Base-by-base conservation (phyloP, 192 early-diverging fungal genomes). In the Coemansia sp. region DNA sequence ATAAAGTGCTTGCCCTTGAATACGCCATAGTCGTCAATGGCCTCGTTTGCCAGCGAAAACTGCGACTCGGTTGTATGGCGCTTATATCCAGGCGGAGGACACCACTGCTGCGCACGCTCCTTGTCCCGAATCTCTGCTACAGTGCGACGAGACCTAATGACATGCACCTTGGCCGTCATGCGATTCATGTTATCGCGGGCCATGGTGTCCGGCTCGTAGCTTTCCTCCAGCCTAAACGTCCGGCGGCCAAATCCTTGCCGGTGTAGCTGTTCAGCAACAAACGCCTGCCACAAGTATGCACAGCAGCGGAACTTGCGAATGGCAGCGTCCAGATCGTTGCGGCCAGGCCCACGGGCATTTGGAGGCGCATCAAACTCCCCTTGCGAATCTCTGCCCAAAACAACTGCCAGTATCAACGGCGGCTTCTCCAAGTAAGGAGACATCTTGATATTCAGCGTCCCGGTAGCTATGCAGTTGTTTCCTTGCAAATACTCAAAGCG, bases 251-350 rank as follows among this genome's bases (percentile, higher is more conserved):
- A 84, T 15, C 85, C 86, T 31, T 81, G 69, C 14, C 87, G 80
- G 55, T 85, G 67, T 70, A 88, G 72, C 63, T 87, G 84, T 59
- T 88, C 87, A 8, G 86, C 70, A 21, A 79, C 81, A 57, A 84
- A 88, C 10, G 87, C 87, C 61, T 88, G 86, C 87, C 87, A 88
- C 45, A 88, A 61, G 55, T 88, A 87, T 5, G 75, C 84, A 11
- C 77, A 74, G 61, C 80, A 86, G 6, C 87, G 61, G 28, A 86
- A 60, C 53, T 86, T 85, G 50, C 72, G 65, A 20, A 78, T 60
- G 0, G 82, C 85, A 13, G 71, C 63, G 6, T 79, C 72, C 5
- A 87, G 41, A 10, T 69, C 67, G 59, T 82, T 80, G 6, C 70
- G 49, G 2, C 71, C 68, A 1, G 62, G 61, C 0, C 71, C 62